phyloP scores from a whole-genome alignment of 1,139 yeast species.

The Saccharomyces hybrid region DNA sequence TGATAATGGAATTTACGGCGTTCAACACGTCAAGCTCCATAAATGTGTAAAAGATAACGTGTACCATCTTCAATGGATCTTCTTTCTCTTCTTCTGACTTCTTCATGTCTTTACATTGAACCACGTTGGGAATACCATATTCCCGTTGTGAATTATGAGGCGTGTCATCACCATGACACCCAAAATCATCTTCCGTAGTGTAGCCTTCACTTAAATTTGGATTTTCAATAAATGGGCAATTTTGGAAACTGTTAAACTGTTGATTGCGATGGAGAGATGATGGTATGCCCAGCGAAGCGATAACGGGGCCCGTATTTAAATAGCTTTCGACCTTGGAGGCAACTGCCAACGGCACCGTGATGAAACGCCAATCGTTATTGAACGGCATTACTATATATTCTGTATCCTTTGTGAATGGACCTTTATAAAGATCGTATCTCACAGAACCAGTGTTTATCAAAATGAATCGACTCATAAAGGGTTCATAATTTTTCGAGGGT shows the following conservation, averaged over 20 bases:
- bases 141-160: slow-evolving; percentile 55
- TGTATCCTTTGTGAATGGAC: slow-evolving; percentile 73
- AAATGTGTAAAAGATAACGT: slow-evolving; percentile 73
- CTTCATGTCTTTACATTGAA: slow-evolving; percentile 37
- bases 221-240: slow-evolving; percentile 27
- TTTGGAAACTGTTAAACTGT: background rate
- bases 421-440: slow-evolving; percentile 80
- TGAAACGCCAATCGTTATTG: slow-evolving; percentile 58
- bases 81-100: slow-evolving; percentile 13
- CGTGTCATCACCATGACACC: slow-evolving; percentile 84
- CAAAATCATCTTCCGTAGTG: slow-evolving; percentile 75
- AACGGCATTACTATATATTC: slow-evolving; percentile 84
- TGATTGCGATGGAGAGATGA: background rate
- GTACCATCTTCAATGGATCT: slow-evolving; percentile 36
- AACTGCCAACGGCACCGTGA: slow-evolving; percentile 28
- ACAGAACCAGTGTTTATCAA: slow-evolving; percentile 83
- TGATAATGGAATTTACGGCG: slow-evolving; percentile 42
- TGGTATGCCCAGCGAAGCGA: slow-evolving; percentile 18
- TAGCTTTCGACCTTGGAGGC: slow-evolving; percentile 27
- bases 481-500: slow-evolving; percentile 11
- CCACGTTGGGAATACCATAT: slow-evolving; percentile 67
- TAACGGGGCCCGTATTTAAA: slow-evolving; percentile 25
- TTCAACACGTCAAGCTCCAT: slow-evolving; percentile 52
- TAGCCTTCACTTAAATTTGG: slow-evolving; percentile 45
- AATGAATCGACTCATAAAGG: slow-evolving; percentile 45